Conservation (phyloP, 352 stramenopile genomes). For the Peronospora belbahrii region DNA sequence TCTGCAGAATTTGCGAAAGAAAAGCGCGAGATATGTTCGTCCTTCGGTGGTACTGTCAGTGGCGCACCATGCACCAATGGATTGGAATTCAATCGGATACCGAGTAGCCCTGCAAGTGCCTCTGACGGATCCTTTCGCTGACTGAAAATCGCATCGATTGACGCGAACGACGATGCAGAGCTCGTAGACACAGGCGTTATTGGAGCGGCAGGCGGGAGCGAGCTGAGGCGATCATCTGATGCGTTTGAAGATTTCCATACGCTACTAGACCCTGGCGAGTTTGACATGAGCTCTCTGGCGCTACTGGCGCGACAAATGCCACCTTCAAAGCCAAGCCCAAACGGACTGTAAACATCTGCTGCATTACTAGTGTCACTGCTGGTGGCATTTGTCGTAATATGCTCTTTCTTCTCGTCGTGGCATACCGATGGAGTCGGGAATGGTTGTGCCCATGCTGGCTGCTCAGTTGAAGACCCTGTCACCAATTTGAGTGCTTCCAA, state of each 20-base stretch:
- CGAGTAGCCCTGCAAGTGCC: conserved; percentile 53
- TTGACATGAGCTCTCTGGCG: conserved; percentile 13
- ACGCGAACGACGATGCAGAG: conserved; percentile 62
- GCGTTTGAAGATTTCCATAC: conserved; percentile 25
- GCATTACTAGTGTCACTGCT: conserved; percentile 5
- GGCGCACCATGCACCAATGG: conserved; percentile 35
- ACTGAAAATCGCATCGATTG: conserved; percentile 79
- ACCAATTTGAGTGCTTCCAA: conserved; percentile 66
- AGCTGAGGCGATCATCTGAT: conserved; percentile 8
- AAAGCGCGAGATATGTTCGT: conserved; percentile 60
- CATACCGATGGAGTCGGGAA: conserved; percentile 47
- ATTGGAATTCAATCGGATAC: conserved; percentile 44
- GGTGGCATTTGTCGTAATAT: conserved; percentile 1
- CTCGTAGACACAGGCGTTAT: conserved; percentile 6
- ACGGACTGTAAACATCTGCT: conserved; percentile 54
- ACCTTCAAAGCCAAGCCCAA: conserved; percentile 64
- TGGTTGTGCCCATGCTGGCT: conserved; percentile 60
- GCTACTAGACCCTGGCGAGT: conserved; percentile 3
- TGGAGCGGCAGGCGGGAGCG: conserved; percentile 13
- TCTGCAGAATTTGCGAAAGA: conserved; percentile 65
- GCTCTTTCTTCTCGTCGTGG: conserved; percentile 30
- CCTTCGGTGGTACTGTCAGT: conserved; percentile 26
- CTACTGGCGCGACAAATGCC: conserved; percentile 41
- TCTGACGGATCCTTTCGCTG: conserved; percentile 68
- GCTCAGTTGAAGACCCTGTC: conserved; percentile 47